Evolutionary conservation across 148 eudicot genomes (phyloP), one percentile per base, ranked within the genome.

Genomic region (Rheum nobile): DNA sequence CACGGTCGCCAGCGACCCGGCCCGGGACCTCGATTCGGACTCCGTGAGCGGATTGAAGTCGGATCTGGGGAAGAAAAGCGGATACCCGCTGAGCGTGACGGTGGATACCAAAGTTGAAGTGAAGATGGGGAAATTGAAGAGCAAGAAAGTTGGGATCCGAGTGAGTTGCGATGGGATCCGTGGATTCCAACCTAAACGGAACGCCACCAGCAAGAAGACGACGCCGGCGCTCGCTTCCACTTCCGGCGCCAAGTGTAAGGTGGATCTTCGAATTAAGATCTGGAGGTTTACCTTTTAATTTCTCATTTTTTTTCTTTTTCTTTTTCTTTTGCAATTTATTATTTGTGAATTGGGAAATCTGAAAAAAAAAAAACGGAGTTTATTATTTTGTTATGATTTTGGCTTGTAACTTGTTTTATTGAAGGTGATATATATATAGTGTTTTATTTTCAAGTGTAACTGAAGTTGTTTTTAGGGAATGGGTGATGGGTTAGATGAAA

Each of bases 191-290:
- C 98, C 97, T 0, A 88, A 90, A 71, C 77, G 82, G 29, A 89
- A 89, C 42, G 43, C 41, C 13, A 67, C 97, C 0, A 88, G 88
- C 69, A 82, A 84, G 24, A 41, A 44, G 0, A 57, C 65, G 31
- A 57, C 65, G 65, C 73, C 88, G 9, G 57, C 84, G 1, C 72
- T 61, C 3, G 96, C 84, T 7, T 70, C 82, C 4, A 88, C 78
- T 19, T 5, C 84, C 0, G 67, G 77, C 13, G 81, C 90, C 2
- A 90, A 88, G 71, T 95, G 98, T 87, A 88, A 91, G 90, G 93
- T 95, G 72, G 96, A 91, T 90, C 91, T 91, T 26, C 78, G n/a
- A n/a, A n/a, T n/a, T n/a, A n/a, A n/a, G n/a, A n/a, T n/a, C n/a
- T n/a, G n/a, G n/a, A n/a, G n/a, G 86, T 88, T 86, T 77, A 89